Evolutionary conservation across 176 grass and related monocot genomes (phyloP).

Genomic region (Oryza glaberrima): DNA sequence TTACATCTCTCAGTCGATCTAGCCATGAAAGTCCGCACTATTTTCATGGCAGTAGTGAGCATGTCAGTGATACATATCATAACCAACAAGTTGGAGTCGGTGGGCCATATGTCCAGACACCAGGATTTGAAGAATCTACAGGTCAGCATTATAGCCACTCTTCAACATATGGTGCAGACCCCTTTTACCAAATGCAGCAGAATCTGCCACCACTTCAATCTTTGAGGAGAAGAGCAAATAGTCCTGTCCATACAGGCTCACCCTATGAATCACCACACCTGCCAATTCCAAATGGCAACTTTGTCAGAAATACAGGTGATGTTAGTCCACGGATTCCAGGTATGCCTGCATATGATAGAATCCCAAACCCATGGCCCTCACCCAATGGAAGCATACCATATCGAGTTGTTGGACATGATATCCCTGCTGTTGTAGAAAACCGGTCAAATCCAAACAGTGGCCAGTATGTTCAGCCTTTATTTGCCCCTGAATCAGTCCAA

Average conservation of each 20-base stretch:
- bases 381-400: constrained; percentile 52
- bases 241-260: constrained; percentile 49
- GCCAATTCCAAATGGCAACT: constrained; percentile 64
- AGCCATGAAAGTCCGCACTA: constrained; percentile 62
- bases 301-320: constrained; percentile 68
- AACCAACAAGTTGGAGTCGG: constrained; percentile 60
- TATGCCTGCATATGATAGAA: constrained; percentile 54
- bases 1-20: constrained; percentile 55
- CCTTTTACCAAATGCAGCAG: constrained; percentile 74
- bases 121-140: constrained; percentile 60
- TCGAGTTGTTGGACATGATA: constrained; percentile 64
- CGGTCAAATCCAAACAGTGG: constrained; percentile 45
- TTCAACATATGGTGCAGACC: constrained; percentile 71
- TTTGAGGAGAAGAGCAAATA: constrained; percentile 62
- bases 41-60: constrained; percentile 45
- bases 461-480: constrained; percentile 45
- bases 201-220: constrained; percentile 77
- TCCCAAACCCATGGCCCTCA: constrained; percentile 49
- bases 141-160: constrained; percentile 59
- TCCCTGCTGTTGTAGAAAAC: constrained; percentile 48
- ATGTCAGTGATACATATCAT: constrained; percentile 63
- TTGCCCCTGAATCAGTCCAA: constrained; percentile 57
- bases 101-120: constrained; percentile 41
- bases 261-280: constrained; percentile 55
- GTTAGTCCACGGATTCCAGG: constrained; percentile 65